Conservation (phyloP, 257 asterid species). For the Hygrophila difformis region DNA sequence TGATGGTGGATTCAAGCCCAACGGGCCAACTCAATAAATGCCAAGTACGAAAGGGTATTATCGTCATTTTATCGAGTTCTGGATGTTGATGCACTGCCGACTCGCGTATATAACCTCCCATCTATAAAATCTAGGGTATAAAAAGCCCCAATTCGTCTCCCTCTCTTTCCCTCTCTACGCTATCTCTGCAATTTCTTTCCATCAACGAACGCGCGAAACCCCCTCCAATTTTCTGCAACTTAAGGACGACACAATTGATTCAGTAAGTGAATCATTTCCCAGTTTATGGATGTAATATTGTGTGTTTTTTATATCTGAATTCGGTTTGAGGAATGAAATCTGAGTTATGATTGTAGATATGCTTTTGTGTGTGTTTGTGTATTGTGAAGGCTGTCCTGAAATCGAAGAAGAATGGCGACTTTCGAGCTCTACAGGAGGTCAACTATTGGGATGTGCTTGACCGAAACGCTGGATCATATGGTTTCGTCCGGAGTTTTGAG, state of each 20-base stretch:
- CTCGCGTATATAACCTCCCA: slow-evolving; percentile 40
- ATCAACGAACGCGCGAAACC: slow-evolving; percentile 7
- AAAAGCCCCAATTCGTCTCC: slow-evolving; percentile 61
- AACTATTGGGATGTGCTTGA: slow-evolving; percentile 85
- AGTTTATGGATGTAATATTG: slow-evolving; percentile 2
- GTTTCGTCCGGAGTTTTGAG: slow-evolving; percentile 59
- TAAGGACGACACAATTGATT: neutral
- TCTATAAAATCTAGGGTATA: slow-evolving; percentile 76
- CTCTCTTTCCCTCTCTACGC: slow-evolving; percentile 24
- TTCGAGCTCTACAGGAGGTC: slow-evolving; percentile 88
- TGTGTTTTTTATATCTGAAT: neutral
- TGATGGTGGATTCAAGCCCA: too few species aligned
- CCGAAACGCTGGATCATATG: slow-evolving; percentile 89
- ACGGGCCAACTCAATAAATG: too few species aligned
- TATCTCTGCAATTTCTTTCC: slow-evolving; percentile 9
- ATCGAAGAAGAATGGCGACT: slow-evolving; percentile 52
- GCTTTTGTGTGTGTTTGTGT: slow-evolving; percentile 2
- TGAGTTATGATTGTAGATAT: slow-evolving; percentile 7
- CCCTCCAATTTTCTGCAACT: neutral
- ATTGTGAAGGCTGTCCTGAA: slow-evolving; percentile 9
- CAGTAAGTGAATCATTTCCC: neutral
- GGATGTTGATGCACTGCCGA: neutral
- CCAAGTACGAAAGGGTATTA: too few species aligned
- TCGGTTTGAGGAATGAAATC: neutral
- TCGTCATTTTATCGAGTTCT: slow-evolving; percentile 15